Conservation (phyloP, 805 yeast species). For the Cyberlindnera sargentensis region DNA sequence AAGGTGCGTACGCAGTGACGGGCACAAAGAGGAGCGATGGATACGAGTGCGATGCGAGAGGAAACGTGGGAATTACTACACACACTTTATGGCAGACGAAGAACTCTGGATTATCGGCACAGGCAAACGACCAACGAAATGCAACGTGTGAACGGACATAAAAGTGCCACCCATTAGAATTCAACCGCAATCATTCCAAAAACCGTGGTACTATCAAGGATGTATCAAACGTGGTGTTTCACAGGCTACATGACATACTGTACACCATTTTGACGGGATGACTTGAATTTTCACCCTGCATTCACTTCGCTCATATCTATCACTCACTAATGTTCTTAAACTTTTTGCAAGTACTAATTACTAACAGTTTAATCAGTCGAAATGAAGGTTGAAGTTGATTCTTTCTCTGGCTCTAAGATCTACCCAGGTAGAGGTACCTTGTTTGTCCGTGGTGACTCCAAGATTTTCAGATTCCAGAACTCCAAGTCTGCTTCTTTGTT, state of each 20-base stretch:
- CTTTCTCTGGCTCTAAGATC: constrained; percentile 98
- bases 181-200: no score
- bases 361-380: constrained; percentile 23
- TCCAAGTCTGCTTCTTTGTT: constrained; percentile 96
- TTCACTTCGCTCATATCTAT: no score
- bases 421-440: constrained; percentile 99
- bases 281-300: no score
- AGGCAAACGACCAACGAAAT: no score
- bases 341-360: constrained; percentile 1
- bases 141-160: no score
- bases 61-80: background rate
- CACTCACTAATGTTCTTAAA: no score
- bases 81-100: background rate
- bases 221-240: no score
- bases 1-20: constrained; percentile 14
- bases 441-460: constrained; percentile 99
- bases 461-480: constrained; percentile 98
- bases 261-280: no score
- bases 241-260: no score
- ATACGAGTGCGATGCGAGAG: background rate
- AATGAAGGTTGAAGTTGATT: constrained; percentile 99
- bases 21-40: background rate
- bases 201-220: no score
- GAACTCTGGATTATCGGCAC: background rate
- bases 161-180: no score